Conservation (phyloP, 306 rosid genomes). For the Acacia acuminata region DNA sequence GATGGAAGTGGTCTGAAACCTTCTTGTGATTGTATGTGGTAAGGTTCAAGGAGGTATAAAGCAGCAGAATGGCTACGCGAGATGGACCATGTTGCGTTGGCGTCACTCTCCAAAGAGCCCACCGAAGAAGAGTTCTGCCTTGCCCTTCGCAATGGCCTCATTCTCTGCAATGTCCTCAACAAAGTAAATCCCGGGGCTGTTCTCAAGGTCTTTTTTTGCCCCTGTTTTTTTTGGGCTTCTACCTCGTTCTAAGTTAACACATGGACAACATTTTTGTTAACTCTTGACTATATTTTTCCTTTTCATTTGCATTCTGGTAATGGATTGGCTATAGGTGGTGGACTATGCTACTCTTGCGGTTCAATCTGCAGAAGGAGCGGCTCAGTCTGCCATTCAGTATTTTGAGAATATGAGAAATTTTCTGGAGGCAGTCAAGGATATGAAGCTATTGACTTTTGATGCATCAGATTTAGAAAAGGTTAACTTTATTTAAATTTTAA, state of each 20-base stretch:
- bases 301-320: neutral
- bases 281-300: neutral
- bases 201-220: conserved; percentile 54
- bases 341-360: conserved; percentile 62
- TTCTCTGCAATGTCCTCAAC: conserved; percentile 97
- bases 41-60: conserved; percentile 81
- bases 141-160: conserved; percentile 88
- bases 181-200: conserved; percentile 94
- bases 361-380: conserved; percentile 80
- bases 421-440: conserved; percentile 82
- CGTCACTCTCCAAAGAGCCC: conserved; percentile 67
- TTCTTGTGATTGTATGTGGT: neutral
- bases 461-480: conserved; percentile 98
- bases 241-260: neutral
- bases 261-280: neutral
- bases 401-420: conserved; percentile 96
- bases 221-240: neutral
- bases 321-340: conserved; percentile 63
- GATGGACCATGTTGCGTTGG: conserved; percentile 82
- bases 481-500: neutral
- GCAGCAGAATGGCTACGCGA: conserved; percentile 95
- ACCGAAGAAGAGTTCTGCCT: conserved; percentile 88
- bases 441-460: conserved; percentile 91
- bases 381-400: conserved; percentile 94
- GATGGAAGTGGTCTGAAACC: neutral